Evolutionary conservation across 805 yeast genomes (phyloP).

Genomic region (Saccharomycopsis capsularis): DNA sequence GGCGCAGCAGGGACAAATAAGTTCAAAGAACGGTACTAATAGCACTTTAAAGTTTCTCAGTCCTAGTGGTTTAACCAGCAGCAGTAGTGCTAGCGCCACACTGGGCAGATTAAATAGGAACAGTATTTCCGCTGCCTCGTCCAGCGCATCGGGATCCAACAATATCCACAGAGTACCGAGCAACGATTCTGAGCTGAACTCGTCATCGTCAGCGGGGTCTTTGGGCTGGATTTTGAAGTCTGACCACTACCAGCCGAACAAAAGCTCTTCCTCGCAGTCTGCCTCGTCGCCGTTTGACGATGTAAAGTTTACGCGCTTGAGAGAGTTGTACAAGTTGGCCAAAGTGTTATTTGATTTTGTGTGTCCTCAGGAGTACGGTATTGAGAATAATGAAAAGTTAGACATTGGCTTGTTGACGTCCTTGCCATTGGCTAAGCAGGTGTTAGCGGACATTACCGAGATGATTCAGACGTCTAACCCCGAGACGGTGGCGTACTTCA

Average conservation of each 20-base stretch:
- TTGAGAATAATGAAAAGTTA: conserved; percentile 86
- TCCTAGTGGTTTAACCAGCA: not conserved
- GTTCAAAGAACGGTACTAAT: conserved; percentile 23
- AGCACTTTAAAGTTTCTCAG: not conserved
- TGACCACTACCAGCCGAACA: conserved; percentile 25
- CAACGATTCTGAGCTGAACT: conserved; percentile 12
- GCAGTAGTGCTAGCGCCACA: not conserved
- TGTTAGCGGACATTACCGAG: conserved; percentile 68
- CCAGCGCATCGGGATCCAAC: not conserved
- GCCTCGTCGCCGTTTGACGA: conserved; percentile 59
- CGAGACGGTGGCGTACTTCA: conserved; percentile 82
- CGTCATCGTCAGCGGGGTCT: conserved; percentile 43
- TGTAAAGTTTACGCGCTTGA: conserved; percentile 66
- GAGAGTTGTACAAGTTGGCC: conserved; percentile 84
- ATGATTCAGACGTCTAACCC: conserved; percentile 77
- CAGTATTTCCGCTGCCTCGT: not conserved
- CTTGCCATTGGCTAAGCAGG: conserved; percentile 85
- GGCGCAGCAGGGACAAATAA: conserved; percentile 11
- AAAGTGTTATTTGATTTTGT: conserved; percentile 94
- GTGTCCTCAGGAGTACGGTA: conserved; percentile 98
- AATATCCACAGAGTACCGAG: conserved; percentile 1
- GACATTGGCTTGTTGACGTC: conserved; percentile 95
- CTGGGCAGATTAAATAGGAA: not conserved
- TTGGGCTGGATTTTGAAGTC: conserved; percentile 64
- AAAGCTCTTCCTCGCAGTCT: conserved; percentile 22